phyloP scores from a whole-genome alignment of 805 yeast genomes.

The Saturnispora dispora region DNA sequence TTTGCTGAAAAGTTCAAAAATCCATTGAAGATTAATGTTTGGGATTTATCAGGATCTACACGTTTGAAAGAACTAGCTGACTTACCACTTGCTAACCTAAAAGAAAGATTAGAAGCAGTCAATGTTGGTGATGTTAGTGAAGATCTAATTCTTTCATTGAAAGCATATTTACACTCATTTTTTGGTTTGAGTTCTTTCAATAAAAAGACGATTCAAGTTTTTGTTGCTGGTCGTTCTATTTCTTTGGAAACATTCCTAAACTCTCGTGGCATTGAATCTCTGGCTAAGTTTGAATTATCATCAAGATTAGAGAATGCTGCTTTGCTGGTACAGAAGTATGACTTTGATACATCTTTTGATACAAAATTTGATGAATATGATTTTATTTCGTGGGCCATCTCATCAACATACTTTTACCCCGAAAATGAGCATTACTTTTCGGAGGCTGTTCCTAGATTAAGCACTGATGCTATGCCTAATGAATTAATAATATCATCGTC shows the following conservation, averaged over 20 bases:
- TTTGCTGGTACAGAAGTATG: neutral
- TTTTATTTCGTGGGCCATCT: conserved; percentile 15
- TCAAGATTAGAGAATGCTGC: conserved; percentile 7
- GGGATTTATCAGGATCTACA: conserved; percentile 5
- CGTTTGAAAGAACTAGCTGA: neutral
- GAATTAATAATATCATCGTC: conserved; percentile 1
- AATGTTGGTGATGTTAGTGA: neutral
- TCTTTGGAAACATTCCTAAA: conserved; percentile 11
- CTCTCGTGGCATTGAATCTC: conserved; percentile 1
- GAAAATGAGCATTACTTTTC: conserved; percentile 24
- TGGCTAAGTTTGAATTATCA: conserved; percentile 10
- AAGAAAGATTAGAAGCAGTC: neutral
- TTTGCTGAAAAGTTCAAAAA: conserved; percentile 9
- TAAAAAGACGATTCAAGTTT: neutral
- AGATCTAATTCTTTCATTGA: conserved; percentile 2
- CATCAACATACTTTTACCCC: conserved; percentile 19
- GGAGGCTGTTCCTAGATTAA: conserved; percentile 18
- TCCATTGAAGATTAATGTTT: neutral
- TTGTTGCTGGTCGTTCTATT: conserved; percentile 45
- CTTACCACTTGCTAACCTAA: neutral
- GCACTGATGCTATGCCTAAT: conserved; percentile 5
- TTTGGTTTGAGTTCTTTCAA: neutral
- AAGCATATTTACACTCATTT: neutral
- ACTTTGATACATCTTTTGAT: neutral
- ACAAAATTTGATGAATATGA: conserved; percentile 16